These are phyloP conservation scores for Citrullus amarus DNA, from an alignment of 306 rosid genomes.

Conservation along the genomic window DNA sequence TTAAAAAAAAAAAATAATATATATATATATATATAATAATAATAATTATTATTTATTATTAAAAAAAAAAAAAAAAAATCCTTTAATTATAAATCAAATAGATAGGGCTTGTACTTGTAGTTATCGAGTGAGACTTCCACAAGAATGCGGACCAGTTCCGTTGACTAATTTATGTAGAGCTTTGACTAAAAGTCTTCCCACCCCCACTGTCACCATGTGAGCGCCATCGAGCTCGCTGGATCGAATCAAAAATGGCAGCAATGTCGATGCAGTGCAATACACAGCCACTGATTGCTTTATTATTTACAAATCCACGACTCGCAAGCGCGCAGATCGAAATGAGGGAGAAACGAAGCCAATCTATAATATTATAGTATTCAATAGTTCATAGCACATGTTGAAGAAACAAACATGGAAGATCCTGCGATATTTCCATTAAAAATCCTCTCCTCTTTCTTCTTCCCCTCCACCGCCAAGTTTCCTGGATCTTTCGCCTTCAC, in stretches of 20 bases:
- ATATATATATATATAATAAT: no score
- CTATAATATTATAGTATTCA: neutral
- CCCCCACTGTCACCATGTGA: neutral
- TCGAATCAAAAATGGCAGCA: slow-evolving; percentile 5
- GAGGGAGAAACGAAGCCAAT: neutral
- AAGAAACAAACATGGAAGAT: slow-evolving; percentile 3
- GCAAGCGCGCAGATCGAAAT: neutral
- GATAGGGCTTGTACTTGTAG: no score
- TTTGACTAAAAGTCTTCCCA: neutral
- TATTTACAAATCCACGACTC: neutral
- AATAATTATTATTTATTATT: no score
- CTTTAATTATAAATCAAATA: no score
- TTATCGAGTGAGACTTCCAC: no score
- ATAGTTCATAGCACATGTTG: slow-evolving; percentile 3
- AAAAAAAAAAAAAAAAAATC: no score
- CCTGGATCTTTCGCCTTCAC: slow-evolving; percentile 33
- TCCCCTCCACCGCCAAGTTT: slow-evolving; percentile 26
- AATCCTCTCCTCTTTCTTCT: neutral
- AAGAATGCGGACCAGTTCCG: no score
- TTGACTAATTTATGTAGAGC: neutral
- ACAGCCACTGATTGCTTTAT: neutral
- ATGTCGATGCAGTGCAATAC: neutral
- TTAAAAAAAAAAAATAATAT: no score
- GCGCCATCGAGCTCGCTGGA: neutral
- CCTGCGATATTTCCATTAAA: neutral